Evolutionary conservation across 2,329 filamentous ascomycete species (phyloP), one percentile per base, ranked within the genome.

Genomic region (Colletotrichum sp.): DNA sequence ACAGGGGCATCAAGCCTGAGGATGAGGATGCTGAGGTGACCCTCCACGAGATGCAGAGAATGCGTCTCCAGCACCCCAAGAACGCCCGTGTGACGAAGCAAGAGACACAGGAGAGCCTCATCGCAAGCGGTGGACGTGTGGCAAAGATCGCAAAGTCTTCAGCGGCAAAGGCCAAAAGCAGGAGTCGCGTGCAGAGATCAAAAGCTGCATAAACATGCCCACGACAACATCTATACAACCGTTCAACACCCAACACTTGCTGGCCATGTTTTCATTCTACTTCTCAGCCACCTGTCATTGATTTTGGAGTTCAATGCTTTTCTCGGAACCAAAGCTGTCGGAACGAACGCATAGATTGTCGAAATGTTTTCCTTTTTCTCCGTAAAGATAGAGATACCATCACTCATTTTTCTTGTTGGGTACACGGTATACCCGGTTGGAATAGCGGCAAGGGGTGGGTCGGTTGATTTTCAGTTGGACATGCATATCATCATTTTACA

Each of bases 11-110:
- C 36, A 30, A 72, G 18, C 58, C 71, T 13, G 74, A 73, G 48
- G 74, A 75, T 55, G 65, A 73, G 39, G 74, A 67, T 55, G 77
- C 76, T 69, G 71, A 69, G 10, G 77, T 74, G 32, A n/a, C 61
- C 27, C 27, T 27, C 34, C 34, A 52, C 18, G 34, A 62, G 10
- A 25, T 70, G 56, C 67, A 52, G 56, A 36, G 30, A 9, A 62
- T 70, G 67, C 67, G 48, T 7, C 18, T 70, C 12, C 58, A 61
- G 12, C 58, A 61, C 25, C 36, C 65, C 18, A 48, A 71, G 2
- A 22, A 32, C 18, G 27, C 71, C 25, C 22, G 25, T 28, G 52
- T 28, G 15, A 39, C 27, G 27, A 71, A 52, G 67, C 18, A 60
- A n/a, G 30, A 55, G 16, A n/a, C 48, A 36, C 32, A 71, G 55